Conservation (phyloP, 2,329 filamentous ascomycete species). For the Canariomyces notabilis region DNA sequence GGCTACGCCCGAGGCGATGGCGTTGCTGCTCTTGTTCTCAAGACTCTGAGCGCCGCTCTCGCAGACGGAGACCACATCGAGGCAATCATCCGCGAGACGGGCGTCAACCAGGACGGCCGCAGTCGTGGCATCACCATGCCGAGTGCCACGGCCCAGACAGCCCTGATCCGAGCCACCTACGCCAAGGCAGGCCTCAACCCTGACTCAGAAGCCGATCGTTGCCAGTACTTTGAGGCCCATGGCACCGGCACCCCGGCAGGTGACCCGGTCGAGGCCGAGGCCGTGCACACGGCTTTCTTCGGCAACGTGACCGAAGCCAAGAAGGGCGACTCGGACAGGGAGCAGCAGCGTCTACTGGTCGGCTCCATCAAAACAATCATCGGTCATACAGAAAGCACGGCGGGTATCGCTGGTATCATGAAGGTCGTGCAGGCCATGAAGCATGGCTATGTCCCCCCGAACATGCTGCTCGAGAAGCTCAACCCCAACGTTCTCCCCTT, state of each 20-base stretch:
- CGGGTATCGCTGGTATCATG: slow-evolving; percentile 41
- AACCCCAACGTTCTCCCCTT: not conserved
- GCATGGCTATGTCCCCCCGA: slow-evolving; percentile 35
- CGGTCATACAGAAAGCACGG: slow-evolving; percentile 44
- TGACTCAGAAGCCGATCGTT: slow-evolving; percentile 24
- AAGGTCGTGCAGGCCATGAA: slow-evolving; percentile 38
- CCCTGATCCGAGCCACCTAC: slow-evolving; percentile 38
- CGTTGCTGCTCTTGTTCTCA: slow-evolving; percentile 42
- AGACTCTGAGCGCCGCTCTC: slow-evolving; percentile 41
- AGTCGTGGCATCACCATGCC: slow-evolving; percentile 46
- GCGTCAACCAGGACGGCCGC: slow-evolving; percentile 42
- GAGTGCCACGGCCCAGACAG: slow-evolving; percentile 35
- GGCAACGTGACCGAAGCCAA: not conserved
- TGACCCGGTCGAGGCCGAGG: slow-evolving; percentile 14
- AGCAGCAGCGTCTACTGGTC: slow-evolving; percentile 26
- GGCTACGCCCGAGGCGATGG: slow-evolving; percentile 53
- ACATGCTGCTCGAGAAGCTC: slow-evolving; percentile 38
- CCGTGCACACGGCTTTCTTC: slow-evolving; percentile 8
- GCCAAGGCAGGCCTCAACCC: slow-evolving; percentile 34
- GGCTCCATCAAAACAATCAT: slow-evolving; percentile 38
- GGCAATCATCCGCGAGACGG: slow-evolving; percentile 40
- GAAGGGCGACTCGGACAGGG: not conserved
- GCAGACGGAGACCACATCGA: slow-evolving; percentile 38
- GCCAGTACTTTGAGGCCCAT: slow-evolving; percentile 38
- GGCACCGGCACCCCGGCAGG: slow-evolving; percentile 33